Conservation (phyloP, 345 rosid species). For the Populus ilicifolia region DNA sequence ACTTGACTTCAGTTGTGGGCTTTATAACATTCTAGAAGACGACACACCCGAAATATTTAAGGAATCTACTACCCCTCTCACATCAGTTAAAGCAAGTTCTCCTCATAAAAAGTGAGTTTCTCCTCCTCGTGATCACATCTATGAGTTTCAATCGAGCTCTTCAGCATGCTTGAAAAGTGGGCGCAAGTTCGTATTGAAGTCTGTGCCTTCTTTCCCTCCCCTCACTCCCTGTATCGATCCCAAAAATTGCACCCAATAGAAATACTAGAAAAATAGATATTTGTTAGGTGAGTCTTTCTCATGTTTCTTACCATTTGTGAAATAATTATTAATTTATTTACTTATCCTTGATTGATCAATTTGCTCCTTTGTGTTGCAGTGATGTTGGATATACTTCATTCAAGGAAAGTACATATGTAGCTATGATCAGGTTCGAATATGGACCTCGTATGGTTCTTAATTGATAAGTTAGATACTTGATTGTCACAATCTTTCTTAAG, state of each 20-base stretch:
- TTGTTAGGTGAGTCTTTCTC: constrained; percentile 7
- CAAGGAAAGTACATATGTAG: background rate
- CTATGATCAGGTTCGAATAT: constrained; percentile 1
- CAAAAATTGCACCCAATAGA: constrained; percentile 18
- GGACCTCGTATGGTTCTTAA: background rate
- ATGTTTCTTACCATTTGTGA: background rate
- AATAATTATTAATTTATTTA: background rate
- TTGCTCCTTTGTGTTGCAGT: background rate
- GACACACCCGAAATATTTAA: constrained; percentile 50
- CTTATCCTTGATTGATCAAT: background rate
- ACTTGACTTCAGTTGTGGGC: constrained; percentile 20
- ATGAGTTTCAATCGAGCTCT: constrained; percentile 31
- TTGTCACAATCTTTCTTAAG: background rate
- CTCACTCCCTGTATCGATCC: constrained; percentile 43
- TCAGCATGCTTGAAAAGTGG: constrained; percentile 45
- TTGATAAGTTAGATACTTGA: background rate
- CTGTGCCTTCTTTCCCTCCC: constrained; percentile 56
- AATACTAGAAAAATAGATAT: constrained; percentile 9
- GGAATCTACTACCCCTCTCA: constrained; percentile 31
- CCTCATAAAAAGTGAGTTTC: constrained; percentile 55
- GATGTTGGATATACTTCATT: background rate
- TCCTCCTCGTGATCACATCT: constrained; percentile 35
- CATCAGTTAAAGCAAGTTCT: constrained; percentile 45
- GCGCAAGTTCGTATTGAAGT: constrained; percentile 49
- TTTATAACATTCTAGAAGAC: constrained; percentile 32